Base-by-base conservation (phyloP, 352 stramenopile genomes). In the Pythium plurisporium region DNA sequence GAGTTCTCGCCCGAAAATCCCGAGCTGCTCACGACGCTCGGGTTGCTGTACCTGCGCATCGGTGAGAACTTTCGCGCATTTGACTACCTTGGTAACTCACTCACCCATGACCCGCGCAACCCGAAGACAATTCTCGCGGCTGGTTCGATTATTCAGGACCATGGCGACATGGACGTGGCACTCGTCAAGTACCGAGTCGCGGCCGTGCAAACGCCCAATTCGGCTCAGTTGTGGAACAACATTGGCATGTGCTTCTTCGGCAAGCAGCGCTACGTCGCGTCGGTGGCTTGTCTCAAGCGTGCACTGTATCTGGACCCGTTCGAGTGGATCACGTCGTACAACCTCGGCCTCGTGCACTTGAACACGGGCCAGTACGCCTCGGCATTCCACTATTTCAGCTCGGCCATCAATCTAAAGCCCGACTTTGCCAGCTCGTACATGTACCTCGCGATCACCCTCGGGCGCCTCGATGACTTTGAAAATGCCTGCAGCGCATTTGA, bases 191-290 rank as follows among this genome's bases (percentile, higher is more conserved):
- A 98, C 57, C 87, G 91, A 34, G 85, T 98, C 8, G 91, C 90
- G 15, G 91, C 91, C 4, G 85, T 91, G 23, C 84, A 96, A 63
- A 97, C 84, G 17, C 90, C 93, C 15, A 95, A 97, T 70, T 95
- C 82, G 53, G 83, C 93, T 2, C 87, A 97, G 66, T 72, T 98
- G 14, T 98, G 91, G 91, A 98, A 98, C 74, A 97, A 98, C 66
- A 86, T 98, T 40, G 91, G 90, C 46, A 97, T 98, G 93, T 97
- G 91, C 62, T 97, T 98, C 62, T 97, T 97, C 62, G 89, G 89
- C 29, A 97, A 97, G 69, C 80, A 93, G 63, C 82, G 77, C 9
- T 91, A 76, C 60, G 86, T 90, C 36, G 72, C 86, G 61, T 91
- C 89, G 0, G 79, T 98, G 7, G 79, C 92, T 31, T 98, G 89